A percentile compares a stretch with the other conserved stretches of the same genome.
phyloP scores from a whole-genome alignment of 345 rosid genomes.

The Nasturtium officinale region DNA sequence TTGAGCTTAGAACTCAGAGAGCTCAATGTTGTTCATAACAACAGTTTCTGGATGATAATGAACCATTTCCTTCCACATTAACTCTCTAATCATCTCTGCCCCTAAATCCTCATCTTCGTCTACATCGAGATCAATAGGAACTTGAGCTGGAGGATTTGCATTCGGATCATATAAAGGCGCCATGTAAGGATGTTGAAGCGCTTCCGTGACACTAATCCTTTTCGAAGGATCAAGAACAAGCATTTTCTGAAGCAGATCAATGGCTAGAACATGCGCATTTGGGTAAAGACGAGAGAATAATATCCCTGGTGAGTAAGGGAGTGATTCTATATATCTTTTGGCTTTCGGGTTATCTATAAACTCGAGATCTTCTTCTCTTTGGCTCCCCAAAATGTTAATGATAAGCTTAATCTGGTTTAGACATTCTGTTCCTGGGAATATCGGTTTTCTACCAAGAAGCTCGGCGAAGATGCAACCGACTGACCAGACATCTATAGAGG shows the following conservation, averaged over 20 bases:
- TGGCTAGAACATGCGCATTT: conserved; percentile 65
- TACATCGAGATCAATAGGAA: conserved; percentile 75
- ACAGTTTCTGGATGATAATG: conserved; percentile 71
- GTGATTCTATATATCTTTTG: conserved; percentile 68
- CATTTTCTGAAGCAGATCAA: conserved; percentile 81
- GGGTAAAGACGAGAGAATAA: conserved; percentile 71
- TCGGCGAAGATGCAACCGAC: conserved; percentile 94
- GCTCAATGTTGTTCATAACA: conserved; percentile 8
- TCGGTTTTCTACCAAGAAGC: conserved; percentile 84
- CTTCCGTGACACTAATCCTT: conserved; percentile 82
- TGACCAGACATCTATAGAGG: conserved; percentile 89
- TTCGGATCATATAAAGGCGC: conserved; percentile 67
- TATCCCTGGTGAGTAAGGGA: conserved; percentile 62
- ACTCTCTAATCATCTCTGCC: conserved; percentile 78
- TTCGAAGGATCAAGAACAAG: conserved; percentile 84
- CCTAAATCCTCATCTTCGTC: conserved; percentile 62
- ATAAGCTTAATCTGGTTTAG: conserved; percentile 87
- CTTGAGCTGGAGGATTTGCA: conserved; percentile 69
- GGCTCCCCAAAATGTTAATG: conserved; percentile 78
- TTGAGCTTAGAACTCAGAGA: conserved; percentile 27
- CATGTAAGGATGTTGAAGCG: conserved; percentile 90
- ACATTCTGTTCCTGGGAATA: conserved; percentile 88
- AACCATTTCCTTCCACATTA: conserved; percentile 87
- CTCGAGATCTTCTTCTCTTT: conserved; percentile 71
- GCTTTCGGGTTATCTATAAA: conserved; percentile 86